These are phyloP conservation scores for Pichia norvegensis DNA, from an alignment of 1,139 yeast genomes.

Conservation along the genomic window DNA sequence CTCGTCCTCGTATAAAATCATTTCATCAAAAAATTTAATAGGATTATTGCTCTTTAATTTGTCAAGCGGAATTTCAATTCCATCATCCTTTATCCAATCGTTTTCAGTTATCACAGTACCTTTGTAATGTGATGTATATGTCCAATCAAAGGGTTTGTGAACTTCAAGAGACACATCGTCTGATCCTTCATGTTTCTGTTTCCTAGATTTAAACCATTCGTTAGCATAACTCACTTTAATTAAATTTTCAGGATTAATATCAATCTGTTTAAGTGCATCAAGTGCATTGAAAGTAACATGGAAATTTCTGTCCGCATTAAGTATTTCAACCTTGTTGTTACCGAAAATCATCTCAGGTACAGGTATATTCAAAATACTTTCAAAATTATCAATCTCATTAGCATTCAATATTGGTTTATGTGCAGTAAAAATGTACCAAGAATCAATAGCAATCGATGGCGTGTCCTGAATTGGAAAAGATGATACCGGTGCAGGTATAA, in stretches of 20 bases:
- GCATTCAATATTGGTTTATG: slow-evolving; percentile 74
- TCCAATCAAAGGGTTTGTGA: slow-evolving; percentile 91
- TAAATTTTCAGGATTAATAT: slow-evolving; percentile 37
- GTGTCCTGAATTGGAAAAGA: slow-evolving; percentile 52
- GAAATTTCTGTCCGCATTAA: slow-evolving; percentile 18
- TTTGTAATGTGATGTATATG: slow-evolving; percentile 72
- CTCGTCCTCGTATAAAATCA: slow-evolving; percentile 86
- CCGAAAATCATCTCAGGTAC: slow-evolving; percentile 98
- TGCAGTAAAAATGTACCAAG: slow-evolving; percentile 48
- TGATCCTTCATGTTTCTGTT: slow-evolving; percentile 28
- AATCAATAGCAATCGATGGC: slow-evolving; percentile 55
- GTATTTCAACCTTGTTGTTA: slow-evolving; percentile 52
- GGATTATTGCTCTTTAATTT: slow-evolving; percentile 69
- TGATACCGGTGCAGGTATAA: slow-evolving; percentile 66
- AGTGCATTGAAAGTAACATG: slow-evolving; percentile 61
- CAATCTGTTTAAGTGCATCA: slow-evolving; percentile 68
- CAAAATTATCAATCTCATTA: slow-evolving; percentile 63
- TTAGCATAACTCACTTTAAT: slow-evolving; percentile 79
- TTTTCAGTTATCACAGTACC: slow-evolving; percentile 40
- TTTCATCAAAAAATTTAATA: slow-evolving; percentile 80
- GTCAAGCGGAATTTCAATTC: slow-evolving; percentile 52
- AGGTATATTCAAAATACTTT: slow-evolving; percentile 55
- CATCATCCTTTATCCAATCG: slow-evolving; percentile 19
- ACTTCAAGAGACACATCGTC: slow-evolving; percentile 39
- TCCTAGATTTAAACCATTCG: slow-evolving; percentile 72